Base-by-base conservation (phyloP, 2,329 filamentous ascomycete genomes). In the Trichoderma pleuroti region DNA sequence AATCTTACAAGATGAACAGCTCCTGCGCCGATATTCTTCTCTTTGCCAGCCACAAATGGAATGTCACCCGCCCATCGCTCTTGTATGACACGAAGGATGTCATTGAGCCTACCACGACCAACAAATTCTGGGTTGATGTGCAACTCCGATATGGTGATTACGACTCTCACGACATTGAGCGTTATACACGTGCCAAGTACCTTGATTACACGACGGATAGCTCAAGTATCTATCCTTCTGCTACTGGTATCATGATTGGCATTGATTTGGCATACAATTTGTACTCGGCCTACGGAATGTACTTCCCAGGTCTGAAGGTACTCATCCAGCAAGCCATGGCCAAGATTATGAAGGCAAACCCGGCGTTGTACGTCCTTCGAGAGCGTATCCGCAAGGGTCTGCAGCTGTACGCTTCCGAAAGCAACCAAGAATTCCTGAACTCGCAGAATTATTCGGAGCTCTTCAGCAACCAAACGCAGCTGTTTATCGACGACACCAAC, bases 1-100 rank as follows among this genome's bases (percentile, higher is more conserved):
- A 99, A 83, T 98, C 94, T 5, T 99, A 99, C 89, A 99, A 99
- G 89, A 99, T 99, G 96, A 99, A 99, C 86, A 98, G 94, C 77
- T 98, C 95, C 71, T 98, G 96, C 77, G 96, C 97, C 5, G 96
- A 99, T 81, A 98, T 99, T 73, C 86, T 98, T 68, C 88, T 99
- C 11, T 99, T 99, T 78, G 95, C 96, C 46, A 97, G 92, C 74
- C 96, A 98, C 84, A 99, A 98, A 81, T 99, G 97, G 97, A 98
- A 97, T 73, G 94, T 99, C 66, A 98, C 94, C 0, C 87, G 93
- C 3, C 97, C 96, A 2, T 98, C 95, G 4, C 88, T 97, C 76
- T 85, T 99, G 4, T 97, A 97, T 78, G 96, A 99, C 76, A 98
- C 93, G 65, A 98, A 98, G 84, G 96, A 99, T 79, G 90, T 92